phyloP scores from a whole-genome alignment of 345 rosid genomes.

The Dimocarpus longan region DNA sequence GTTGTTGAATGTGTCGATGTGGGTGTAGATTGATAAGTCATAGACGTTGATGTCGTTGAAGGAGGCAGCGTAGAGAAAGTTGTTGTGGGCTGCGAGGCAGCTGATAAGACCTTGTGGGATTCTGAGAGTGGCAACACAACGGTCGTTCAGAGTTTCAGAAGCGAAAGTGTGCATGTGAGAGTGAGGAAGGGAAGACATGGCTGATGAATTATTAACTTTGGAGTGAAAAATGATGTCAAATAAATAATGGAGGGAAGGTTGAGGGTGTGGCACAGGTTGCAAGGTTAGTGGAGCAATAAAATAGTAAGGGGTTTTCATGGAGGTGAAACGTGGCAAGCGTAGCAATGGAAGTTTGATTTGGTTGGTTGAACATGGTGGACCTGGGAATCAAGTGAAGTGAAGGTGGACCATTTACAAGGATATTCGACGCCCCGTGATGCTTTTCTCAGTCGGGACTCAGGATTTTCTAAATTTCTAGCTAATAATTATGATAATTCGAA shows the following conservation, averaged over 20 bases:
- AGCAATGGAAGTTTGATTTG: neutral
- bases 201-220: neutral
- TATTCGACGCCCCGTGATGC: neutral
- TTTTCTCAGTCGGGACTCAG: neutral
- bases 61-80: constrained; percentile 47
- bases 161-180: constrained; percentile 8
- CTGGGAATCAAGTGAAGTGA: neutral
- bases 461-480: too few relatives aligned
- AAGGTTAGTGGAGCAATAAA: constrained; percentile 4
- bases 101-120: constrained; percentile 30
- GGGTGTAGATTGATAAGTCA: constrained; percentile 29
- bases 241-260: neutral
- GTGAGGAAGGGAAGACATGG: neutral
- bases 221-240: neutral
- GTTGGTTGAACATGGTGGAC: constrained; percentile 7
- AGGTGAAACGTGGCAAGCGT: constrained; percentile 20
- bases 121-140: constrained; percentile 33
- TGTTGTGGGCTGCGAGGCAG: constrained; percentile 41
- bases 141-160: constrained; percentile 8
- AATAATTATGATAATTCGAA: too few relatives aligned
- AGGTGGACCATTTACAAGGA: neutral
- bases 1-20: constrained; percentile 28
- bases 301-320: neutral
- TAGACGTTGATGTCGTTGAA: constrained; percentile 41
- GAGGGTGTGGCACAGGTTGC: neutral